Percentiles rank a stretch among this genome's conserved stretches.
phyloP scores from a whole-genome alignment of 305 asterid species.

The Lippia alba region DNA sequence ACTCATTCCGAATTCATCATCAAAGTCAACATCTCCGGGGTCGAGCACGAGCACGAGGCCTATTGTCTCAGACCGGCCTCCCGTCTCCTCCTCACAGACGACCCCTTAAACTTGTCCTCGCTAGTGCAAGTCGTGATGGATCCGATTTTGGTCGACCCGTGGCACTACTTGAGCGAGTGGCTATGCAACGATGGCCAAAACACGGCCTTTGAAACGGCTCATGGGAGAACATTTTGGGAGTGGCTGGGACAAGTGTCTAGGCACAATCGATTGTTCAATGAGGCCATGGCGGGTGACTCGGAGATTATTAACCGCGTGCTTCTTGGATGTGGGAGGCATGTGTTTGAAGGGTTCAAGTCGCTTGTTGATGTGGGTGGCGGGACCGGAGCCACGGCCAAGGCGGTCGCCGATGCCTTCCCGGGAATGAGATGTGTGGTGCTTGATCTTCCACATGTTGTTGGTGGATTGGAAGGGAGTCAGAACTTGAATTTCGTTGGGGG shows the following conservation, averaged over 20 bases:
- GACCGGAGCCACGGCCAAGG: slow-evolving; percentile 36
- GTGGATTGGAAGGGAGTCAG: slow-evolving; percentile 30
- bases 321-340: slow-evolving; percentile 15
- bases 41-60: slow-evolving; percentile 12
- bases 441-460: slow-evolving; percentile 47
- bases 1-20: slow-evolving; percentile 38
- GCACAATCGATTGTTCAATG: slow-evolving; percentile 41
- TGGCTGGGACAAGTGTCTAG: slow-evolving; percentile 4
- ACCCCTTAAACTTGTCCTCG: slow-evolving; percentile 18
- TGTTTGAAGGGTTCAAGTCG: slow-evolving; percentile 42
- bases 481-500: slow-evolving; percentile 48
- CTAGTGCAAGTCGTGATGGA: slow-evolving; percentile 25
- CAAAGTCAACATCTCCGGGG: slow-evolving; percentile 15
- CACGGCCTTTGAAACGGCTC: slow-evolving; percentile 19
- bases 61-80: slow-evolving; percentile 40
- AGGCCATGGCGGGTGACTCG: slow-evolving; percentile 47
- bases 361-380: slow-evolving; percentile 52
- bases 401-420: slow-evolving; percentile 36
- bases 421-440: slow-evolving; percentile 39
- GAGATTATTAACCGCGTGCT: slow-evolving; percentile 28
- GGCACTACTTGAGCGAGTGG: slow-evolving; percentile 42
- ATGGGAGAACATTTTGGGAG: slow-evolving; percentile 42
- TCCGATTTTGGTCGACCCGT: slow-evolving; percentile 37
- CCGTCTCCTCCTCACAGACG: slow-evolving; percentile 37
- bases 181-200: slow-evolving; percentile 29